phyloP scores from a whole-genome alignment of 495 filamentous ascomycete species.

The Gamarada debralockiae region DNA sequence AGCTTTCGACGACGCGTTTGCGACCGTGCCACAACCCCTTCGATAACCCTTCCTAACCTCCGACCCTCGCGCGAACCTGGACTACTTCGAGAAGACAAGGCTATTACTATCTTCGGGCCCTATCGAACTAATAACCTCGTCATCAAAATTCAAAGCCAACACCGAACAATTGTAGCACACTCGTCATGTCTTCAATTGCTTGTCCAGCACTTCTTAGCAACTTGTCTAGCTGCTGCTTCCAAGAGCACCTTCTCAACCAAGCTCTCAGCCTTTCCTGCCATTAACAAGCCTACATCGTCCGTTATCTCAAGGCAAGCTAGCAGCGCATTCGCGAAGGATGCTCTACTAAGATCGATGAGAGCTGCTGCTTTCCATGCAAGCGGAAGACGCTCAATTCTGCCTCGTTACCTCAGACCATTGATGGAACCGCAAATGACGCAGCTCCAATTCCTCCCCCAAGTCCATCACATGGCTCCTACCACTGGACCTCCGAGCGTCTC shows the following conservation, averaged over 20 bases:
- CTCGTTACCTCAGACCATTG: conserved; percentile 64
- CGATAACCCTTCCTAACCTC: no score
- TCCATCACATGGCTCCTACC: conserved; percentile 86
- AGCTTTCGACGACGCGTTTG: no score
- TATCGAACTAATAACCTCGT: no score
- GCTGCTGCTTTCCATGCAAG: conserved; percentile 72
- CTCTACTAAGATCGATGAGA: conserved; percentile 31
- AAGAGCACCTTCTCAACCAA: conserved; percentile 25
- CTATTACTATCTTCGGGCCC: no score
- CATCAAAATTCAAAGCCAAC: no score
- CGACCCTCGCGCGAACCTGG: no score
- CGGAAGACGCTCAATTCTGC: conserved; percentile 61
- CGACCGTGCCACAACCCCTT: no score
- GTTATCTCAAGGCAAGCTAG: conserved; percentile 24
- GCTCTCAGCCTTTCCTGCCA: conserved; percentile 22
- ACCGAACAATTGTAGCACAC: conserved; percentile 4
- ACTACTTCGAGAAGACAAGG: no score
- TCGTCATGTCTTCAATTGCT: conserved; percentile 49
- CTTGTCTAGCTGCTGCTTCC: conserved; percentile 27
- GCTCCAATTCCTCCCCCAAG: conserved; percentile 66
- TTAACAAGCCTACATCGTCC: conserved; percentile 25
- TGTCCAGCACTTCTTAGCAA: conserved; percentile 49
- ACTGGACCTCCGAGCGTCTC: conserved; percentile 94
- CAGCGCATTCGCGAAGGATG: conserved; percentile 31
- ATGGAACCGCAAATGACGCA: conserved; percentile 88